phyloP scores from a whole-genome alignment of 345 rosid genomes.

The Hibiscus mutabilis region DNA sequence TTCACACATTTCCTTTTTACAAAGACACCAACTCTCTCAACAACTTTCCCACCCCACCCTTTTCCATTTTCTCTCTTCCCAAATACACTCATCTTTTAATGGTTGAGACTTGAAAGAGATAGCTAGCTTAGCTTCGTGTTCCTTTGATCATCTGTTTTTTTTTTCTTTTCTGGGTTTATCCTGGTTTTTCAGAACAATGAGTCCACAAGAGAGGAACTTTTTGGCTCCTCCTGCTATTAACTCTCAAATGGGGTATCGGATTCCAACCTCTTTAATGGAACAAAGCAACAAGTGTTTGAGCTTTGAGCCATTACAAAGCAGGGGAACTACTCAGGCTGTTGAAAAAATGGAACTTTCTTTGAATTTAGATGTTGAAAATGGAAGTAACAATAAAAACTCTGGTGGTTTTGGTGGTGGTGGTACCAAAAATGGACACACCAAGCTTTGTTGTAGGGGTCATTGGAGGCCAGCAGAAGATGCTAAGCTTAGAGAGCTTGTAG shows the following conservation, averaged over 20 bases:
- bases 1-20: background rate
- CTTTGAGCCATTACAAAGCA: conserved; percentile 17
- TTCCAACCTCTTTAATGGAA: conserved; percentile 22
- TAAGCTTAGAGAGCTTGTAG: conserved; percentile 73
- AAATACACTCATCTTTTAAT: background rate
- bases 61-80: background rate
- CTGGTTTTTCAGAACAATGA: conserved; percentile 23
- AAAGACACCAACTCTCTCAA: background rate
- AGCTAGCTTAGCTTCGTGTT: background rate
- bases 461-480: conserved; percentile 93
- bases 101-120: background rate
- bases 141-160: background rate
- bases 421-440: conserved; percentile 29
- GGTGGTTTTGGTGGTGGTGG: background rate
- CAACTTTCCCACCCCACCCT: background rate
- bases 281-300: conserved; percentile 8
- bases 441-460: conserved; percentile 70
- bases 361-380: conserved; percentile 21
- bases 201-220: conserved; percentile 24
- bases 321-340: conserved; percentile 16
- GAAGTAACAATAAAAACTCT: conserved; percentile 4
- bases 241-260: conserved; percentile 29
- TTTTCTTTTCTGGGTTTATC: conserved; percentile 2
- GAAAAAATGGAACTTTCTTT: conserved; percentile 21
- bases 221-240: conserved; percentile 22